Base-by-base conservation (phyloP, 1,284 basidiomycete species). In the Fomes fomentarius region DNA sequence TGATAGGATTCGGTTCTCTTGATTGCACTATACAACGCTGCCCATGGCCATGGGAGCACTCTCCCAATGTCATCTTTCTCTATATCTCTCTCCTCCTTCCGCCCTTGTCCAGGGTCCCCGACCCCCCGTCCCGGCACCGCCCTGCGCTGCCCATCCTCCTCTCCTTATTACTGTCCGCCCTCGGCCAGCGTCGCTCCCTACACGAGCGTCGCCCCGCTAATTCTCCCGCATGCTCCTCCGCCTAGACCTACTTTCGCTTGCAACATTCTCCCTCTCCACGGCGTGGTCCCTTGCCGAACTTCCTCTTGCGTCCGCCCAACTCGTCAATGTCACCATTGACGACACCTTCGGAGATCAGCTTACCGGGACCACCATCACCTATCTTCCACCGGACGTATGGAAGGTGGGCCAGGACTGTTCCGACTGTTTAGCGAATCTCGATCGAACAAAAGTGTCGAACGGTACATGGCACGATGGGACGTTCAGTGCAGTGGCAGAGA, bases 281-380 rank as follows among this genome's bases (percentile, higher is more conserved):
- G 28, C 55, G 6, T 42, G 47, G 35, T 52, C 48, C 38, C 26
- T 47, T 24, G 40, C 38, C 44, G 33, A 28, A 7, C n/a, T 43
- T 19, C 33, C 44, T 44, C 50, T 11, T 35, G 56, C 42, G 33
- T 50, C 47, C 22, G 71, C 67, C 12, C 63, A 66, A 7, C 62
- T 76, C 7, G 67, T 72, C 15, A 76, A 75, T 56, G 65, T 75
- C 3, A 71, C 74, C 1, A 74, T 79, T 26, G 77, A 80, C 61
- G 77, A 79, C 54, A 68, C 72, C 1, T 65, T 64, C n/a, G 70
- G 72, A 26, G 72, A 74, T 52, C 63, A 72, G 1, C 37, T 66
- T 5, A 71, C 71, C 12, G 68, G 71, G 10, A 52, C 37, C 19
- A 38, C 52, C 5, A 63, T 74, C 15, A 15, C 46, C 2, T 75